Base-by-base conservation (phyloP, 2,329 filamentous ascomycete genomes). In the Trichophyton mentagrophytes region DNA sequence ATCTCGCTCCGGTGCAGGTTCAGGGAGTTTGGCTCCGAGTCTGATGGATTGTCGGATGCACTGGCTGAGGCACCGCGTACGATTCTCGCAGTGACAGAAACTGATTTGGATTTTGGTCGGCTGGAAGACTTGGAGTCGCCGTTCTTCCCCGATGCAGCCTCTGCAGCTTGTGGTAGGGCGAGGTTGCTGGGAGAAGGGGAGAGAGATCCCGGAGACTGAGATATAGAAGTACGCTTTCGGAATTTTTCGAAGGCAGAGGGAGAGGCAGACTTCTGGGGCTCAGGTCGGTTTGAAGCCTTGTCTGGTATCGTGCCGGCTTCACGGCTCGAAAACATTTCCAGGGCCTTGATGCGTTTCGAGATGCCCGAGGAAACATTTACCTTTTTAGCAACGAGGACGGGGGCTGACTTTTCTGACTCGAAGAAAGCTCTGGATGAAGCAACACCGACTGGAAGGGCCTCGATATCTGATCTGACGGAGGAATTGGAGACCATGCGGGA, bases 261-360 rank as follows among this genome's bases (percentile, higher is more conserved):
- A 68, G 86, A 82, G 1, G 82, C 76, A 6, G 49, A 11, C 27
- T 55, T 55, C 36, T 27, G 49, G 3, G 11, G 49, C 13, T 55
- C 49, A 8, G 49, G 49, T 36, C 49, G 25, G 27, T 20, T 55
- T 55, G 49, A 27, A 6, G 49, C 30, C 15, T 55, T 55, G 13
- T 55, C 49, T 67, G 61, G 71, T 67, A 60, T 51, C 9, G 59
- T 57, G 60, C 64, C 68, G 13, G 69, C 71, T 69, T 69, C 79
- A 74, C 62, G 85, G 80, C 65, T 78, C 2, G 79, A 79, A 60
- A 93, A 80, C 72, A 90, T 91, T 70, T 96, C 89, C 59, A 99
- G 78, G 5, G 91, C 90, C 73, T 96, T 95, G 72, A 97, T 97
- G 47, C 93, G 86, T 71, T 92, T 89, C 2, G 92, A 95, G 63